Evolutionary conservation across 192 early-diverging fungal species (phyloP), one percentile per base, ranked within the genome.

Genomic region (Entomortierella beljakovae): DNA sequence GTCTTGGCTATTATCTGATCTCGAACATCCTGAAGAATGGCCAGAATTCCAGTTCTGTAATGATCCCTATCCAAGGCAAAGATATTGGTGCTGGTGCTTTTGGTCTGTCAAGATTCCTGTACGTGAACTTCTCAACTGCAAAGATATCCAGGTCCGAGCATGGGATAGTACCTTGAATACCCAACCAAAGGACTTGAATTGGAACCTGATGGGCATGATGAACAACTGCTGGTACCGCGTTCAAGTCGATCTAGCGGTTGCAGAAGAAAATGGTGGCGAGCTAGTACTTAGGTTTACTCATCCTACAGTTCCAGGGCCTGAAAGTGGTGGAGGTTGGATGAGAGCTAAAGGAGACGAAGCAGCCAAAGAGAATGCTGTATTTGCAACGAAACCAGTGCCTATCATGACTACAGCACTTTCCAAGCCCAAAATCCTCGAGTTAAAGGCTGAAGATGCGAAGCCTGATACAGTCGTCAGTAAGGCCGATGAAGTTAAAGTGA

Each of bases 161-260:
- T 93, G 90, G 91, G 89, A 92, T 65, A 67, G 72, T 20, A 57
- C 60, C 6, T 55, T 70, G 43, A 92, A 92, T 64, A 90, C 88
- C 0, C 91, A 92, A 62, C 91, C 91, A 11, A 52, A 74, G 32
- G 61, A 88, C 20, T 38, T 81, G 40, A 88, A 84, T 16, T 92
- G 91, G 91, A 93, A 93, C 61, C 65, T 92, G 16, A 87, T 92
- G 86, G 91, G 91, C 31, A 93, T 93, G 91, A 90, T 92, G 89
- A 92, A 93, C 70, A 92, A 88, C 49, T 80, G 86, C 40, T 89
- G 86, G 83, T 90, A 70, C 70, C 70, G 83, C 29, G 80, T 91
- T 29, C 82, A 84, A 42, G 68, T 90, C 34, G 61, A 87, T 52
- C n/a, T 70, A 10, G 28, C 28, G 37, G 31, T 61, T 29, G 34